These are phyloP conservation scores for Aspergillus thermomutatus DNA, from an alignment of 2,329 filamentous ascomycete genomes.

Conservation along the genomic window DNA sequence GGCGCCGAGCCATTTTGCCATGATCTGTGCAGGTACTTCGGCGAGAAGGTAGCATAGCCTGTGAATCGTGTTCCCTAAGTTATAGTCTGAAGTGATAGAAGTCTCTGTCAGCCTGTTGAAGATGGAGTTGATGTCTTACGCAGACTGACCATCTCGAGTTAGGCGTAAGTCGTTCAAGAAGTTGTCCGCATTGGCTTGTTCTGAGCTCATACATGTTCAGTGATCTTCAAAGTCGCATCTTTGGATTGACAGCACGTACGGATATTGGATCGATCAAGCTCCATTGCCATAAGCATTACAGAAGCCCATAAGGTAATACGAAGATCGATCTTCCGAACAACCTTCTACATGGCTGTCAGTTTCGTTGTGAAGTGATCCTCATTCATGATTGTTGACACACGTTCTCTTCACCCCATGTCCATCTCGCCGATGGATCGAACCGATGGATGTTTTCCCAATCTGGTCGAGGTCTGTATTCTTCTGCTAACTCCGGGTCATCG, in stretches of 20 bases:
- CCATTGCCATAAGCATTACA: conserved; percentile 58
- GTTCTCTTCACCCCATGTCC: conserved; percentile 20
- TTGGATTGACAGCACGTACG: conserved; percentile 42
- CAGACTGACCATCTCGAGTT: conserved; percentile 20
- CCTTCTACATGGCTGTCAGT: conserved; percentile 46
- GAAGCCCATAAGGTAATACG: conserved; percentile 34
- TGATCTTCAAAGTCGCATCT: conserved; percentile 40
- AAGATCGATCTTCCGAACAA: conserved; percentile 17
- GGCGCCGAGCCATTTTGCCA: conserved; percentile 53
- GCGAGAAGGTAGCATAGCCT: conserved; percentile 51
- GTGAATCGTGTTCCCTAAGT: conserved; percentile 53
- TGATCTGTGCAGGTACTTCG: conserved; percentile 56
- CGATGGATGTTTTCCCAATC: conserved; percentile 30
- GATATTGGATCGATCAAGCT: conserved; percentile 57
- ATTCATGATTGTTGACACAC: conserved; percentile 2
- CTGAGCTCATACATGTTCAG: neutral
- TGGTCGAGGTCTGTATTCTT: conserved; percentile 27
- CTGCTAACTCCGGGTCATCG: conserved; percentile 42
- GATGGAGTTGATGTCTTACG: neutral
- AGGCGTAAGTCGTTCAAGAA: conserved; percentile 43
- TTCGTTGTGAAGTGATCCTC: neutral
- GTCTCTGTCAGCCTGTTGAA: neutral
- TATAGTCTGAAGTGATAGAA: conserved; percentile 16
- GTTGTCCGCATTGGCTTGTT: conserved; percentile 56
- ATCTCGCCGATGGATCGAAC: conserved; percentile 19